Percentiles rank a stretch among this genome's conserved stretches.
These are phyloP conservation scores for Lonicera japonica DNA, from an alignment of 129 eudicot genomes.

Conservation along the genomic window DNA sequence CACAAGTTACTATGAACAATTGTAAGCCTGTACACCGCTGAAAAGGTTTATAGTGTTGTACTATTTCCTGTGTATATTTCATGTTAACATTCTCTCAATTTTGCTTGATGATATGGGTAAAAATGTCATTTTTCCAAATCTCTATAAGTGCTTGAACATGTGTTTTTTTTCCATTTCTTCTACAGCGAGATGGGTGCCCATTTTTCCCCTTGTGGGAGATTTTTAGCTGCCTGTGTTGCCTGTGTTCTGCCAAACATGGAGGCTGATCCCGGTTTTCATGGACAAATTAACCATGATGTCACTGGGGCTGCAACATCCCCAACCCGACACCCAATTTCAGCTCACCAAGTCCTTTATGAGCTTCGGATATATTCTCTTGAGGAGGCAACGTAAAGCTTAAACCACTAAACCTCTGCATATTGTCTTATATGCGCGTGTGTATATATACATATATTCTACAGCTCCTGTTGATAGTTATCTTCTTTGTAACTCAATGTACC, in stretches of 20 bases:
- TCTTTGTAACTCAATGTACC: neutral
- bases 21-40: neutral
- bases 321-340: slow-evolving; percentile 77
- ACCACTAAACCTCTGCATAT: neutral
- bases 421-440: neutral
- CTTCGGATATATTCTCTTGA: slow-evolving; percentile 94
- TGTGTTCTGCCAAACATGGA: slow-evolving; percentile 74
- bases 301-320: slow-evolving; percentile 68
- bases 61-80: neutral
- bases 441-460: neutral
- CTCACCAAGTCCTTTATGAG: slow-evolving; percentile 86
- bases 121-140: slow-evolving; percentile 3
- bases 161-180: neutral
- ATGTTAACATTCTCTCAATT: neutral
- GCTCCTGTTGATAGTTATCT: neutral
- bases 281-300: slow-evolving; percentile 49
- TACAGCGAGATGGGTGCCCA: slow-evolving; percentile 98
- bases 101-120: neutral
- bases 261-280: slow-evolving; percentile 60
- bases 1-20: neutral
- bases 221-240: slow-evolving; percentile 83
- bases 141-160: slow-evolving; percentile 5
- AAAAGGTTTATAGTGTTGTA: neutral
- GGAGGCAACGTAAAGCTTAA: slow-evolving; percentile 72
- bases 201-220: slow-evolving; percentile 91